Base-by-base conservation (phyloP, 495 filamentous ascomycete genomes). In the Extremus antarcticus region DNA sequence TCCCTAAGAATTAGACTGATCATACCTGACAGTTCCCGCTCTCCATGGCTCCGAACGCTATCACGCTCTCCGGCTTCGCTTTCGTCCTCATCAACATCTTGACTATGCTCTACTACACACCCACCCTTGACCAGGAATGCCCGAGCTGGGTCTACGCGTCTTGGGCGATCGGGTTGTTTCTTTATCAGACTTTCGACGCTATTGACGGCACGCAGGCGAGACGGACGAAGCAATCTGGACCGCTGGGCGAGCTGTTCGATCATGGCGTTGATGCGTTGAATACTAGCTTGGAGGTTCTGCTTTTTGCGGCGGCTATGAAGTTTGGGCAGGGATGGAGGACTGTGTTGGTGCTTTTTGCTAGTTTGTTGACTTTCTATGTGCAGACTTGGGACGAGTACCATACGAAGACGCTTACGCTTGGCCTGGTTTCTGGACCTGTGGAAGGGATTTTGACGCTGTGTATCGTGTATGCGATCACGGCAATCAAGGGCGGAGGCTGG, bases 381-480 rank as follows among this genome's bases (percentile, higher is more conserved):
- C 92, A 96, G 68, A 98, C 92, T 25, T 98, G 92, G 92, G 92
- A 98, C 60, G 92, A 96, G 71, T 97, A 95, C 71, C 94, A 96
- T 72, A 98, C 92, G 38, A 87, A 95, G 66, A 90, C 91, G 10
- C 80, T 98, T 22, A 95, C 88, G 15, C 79, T 98, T 0, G 92
- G 92, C 51, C 73, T 97, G 61, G 76, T 98, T 55, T 96, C 90
- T 59, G 92, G 92, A 0, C 92, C 92, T 4, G 92, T 98, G 41
- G 92, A 98, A 71, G 92, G 92, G 25, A 84, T 98, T 54, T 73
- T 97, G 43, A 89, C 87, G 41, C 74, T 97, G 3, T 86, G 84
- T 62, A 66, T 76, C 25, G 83, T 98, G 38, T 98, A 90, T 68
- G 82, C 79, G n/a, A 64, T 92, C 47, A 97, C 92, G 0, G 89